Base-by-base conservation (phyloP, 495 filamentous ascomycete genomes). In the Xylaria intraflava region DNA sequence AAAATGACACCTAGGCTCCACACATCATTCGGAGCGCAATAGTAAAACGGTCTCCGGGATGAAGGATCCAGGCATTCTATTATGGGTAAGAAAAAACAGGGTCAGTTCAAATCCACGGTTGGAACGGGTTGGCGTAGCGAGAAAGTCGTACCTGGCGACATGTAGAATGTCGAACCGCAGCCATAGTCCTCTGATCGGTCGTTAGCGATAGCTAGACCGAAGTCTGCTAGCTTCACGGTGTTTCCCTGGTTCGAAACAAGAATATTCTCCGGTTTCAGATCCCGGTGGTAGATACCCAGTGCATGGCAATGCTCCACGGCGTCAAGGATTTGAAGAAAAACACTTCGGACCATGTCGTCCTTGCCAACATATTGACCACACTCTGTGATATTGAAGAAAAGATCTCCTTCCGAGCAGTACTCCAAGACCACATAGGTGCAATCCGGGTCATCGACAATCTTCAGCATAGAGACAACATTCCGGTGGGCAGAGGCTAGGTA, bases 151-250 rank as follows among this genome's bases (percentile, higher is more conserved):
- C 93, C 93, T 81, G 93, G 93, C 53, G 87, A 92, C 94, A 97
- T 97, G 75, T 99, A 97, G 67, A 99, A 97, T 12, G 93, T 97
- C 16, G 92, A 96, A 45, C 93, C 93, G 69, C 94, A 99, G 51
- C 94, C 94, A 70, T 95, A 96, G 69, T 99, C 93, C 55, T 90
- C 84, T 54, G 92, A 94, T 54, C 84, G 73, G 49, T 83, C 79
- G 53, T 92, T 88, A 27, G 81, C 81, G 20, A 89, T 97, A 39
- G 93, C 93, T 35, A 97, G 80, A 64, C 94, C 93, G 77, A 99
- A 99, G 68, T 97, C 93, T 56, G 94, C 93, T 48, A 99, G 80
- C 72, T 97, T 95, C 61, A 95, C 89, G 22, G 88, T 91, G 71
- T 84, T 80, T 51, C 91, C 92, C 52, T 81, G 76, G 72, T 95